These are phyloP conservation scores for Lojkania enalia DNA, from an alignment of 2,329 filamentous ascomycete genomes.

Conservation along the genomic window DNA sequence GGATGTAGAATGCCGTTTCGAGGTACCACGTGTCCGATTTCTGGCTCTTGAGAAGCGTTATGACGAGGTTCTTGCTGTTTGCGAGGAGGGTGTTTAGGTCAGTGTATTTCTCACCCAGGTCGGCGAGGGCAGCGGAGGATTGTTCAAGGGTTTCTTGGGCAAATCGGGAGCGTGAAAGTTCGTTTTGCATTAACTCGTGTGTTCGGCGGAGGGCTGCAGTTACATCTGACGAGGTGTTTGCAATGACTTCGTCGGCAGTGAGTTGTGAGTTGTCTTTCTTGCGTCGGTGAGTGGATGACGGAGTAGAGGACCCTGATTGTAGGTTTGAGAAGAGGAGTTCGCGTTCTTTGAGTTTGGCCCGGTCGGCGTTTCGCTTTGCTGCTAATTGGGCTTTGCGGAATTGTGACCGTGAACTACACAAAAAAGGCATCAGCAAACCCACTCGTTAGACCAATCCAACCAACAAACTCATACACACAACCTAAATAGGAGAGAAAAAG, in stretches of 20 bases:
- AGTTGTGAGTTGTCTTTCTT: slow-evolving; percentile 53
- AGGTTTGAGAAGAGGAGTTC: slow-evolving; percentile 73
- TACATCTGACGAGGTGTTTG: slow-evolving; percentile 79
- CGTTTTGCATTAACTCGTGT: slow-evolving; percentile 81
- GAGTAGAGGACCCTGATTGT: slow-evolving; percentile 47
- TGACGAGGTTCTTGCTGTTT: slow-evolving; percentile 73
- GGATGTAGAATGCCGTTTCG: slow-evolving; percentile 82
- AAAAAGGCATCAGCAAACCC: too few relatives aligned
- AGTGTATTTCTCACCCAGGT: slow-evolving; percentile 79
- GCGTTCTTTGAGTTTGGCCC: slow-evolving; percentile 75
- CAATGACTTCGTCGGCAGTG: slow-evolving; percentile 71
- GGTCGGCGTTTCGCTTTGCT: slow-evolving; percentile 74
- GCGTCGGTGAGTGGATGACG: slow-evolving; percentile 41
- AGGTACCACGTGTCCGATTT: slow-evolving; percentile 99
- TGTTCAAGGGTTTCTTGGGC: slow-evolving; percentile 86
- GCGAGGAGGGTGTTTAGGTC: slow-evolving; percentile 76
- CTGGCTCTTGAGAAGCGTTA: slow-evolving; percentile 78
- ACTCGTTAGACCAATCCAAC: too few relatives aligned
- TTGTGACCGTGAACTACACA: slow-evolving; percentile 59
- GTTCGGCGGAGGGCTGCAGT: slow-evolving; percentile 82
- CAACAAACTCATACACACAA: too few relatives aligned
- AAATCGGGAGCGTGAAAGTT: slow-evolving; percentile 84
- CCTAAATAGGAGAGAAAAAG: too few relatives aligned
- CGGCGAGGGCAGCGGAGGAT: slow-evolving; percentile 78
- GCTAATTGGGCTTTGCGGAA: slow-evolving; percentile 83